A percentile compares a stretch with the other conserved stretches of the same genome.
phyloP scores from a whole-genome alignment of 2,329 filamentous ascomycete species.

The Ceratocystis diversiconidia region DNA sequence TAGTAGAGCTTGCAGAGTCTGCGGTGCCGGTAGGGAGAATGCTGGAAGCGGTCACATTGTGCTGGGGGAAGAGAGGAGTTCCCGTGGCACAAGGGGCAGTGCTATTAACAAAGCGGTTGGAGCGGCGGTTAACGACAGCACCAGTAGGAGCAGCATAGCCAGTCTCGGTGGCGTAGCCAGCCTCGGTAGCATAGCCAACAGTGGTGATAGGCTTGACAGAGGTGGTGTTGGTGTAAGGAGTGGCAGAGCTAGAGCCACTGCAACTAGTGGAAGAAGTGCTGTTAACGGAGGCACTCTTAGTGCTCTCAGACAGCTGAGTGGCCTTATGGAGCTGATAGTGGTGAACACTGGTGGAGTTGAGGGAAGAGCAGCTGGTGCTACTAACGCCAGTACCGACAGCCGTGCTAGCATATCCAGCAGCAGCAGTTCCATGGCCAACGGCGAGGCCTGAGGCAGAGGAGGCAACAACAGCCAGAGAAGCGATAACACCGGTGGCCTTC shows the following conservation, averaged over 20 bases:
- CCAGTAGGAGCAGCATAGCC: neutral
- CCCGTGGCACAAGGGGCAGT: neutral
- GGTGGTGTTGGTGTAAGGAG: neutral
- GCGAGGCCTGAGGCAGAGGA: neutral
- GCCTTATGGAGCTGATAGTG: neutral
- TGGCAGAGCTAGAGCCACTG: neutral
- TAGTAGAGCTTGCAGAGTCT: neutral
- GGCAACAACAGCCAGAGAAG: neutral
- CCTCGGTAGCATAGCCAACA: neutral
- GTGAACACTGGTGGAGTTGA: neutral
- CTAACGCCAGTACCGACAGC: neutral
- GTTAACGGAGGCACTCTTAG: neutral
- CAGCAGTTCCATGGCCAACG: neutral
- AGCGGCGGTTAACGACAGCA: neutral
- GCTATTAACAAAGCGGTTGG: neutral
- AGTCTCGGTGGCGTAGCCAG: neutral
- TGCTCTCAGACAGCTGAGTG: neutral
- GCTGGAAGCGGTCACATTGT: neutral
- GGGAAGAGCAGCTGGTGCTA: conserved; percentile 3
- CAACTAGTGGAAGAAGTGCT: neutral
- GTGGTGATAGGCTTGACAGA: neutral
- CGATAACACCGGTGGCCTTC: neutral
- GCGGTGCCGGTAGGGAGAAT: neutral
- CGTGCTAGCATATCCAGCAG: neutral
- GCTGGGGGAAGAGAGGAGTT: neutral